Evolutionary conservation across 192 early-diverging fungal species (phyloP), one percentile per base, ranked within the genome.

Genomic region (Pilaira anomala): DNA sequence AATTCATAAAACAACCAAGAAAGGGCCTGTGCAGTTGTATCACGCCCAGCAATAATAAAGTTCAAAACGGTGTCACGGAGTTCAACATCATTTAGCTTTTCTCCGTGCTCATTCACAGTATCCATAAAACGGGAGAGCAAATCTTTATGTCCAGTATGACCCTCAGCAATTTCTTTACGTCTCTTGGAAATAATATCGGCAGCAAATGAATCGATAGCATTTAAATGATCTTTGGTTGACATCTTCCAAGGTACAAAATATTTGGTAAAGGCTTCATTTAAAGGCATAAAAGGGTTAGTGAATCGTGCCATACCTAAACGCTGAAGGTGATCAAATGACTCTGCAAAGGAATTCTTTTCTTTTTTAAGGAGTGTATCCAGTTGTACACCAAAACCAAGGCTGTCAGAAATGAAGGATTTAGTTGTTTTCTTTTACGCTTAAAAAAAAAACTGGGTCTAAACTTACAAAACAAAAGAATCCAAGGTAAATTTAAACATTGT

Each of bases 1-100:
- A 83, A 61, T 13, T 64, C 61, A 39, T 78, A 80, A 51, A 83
- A 80, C 2, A 61, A 56, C 81, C 81, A 83, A 0, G 78, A 80
- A 14, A 83, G 60, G n/a, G 81, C 69, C 22, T 77, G 78, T 16
- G 81, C 79, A 16, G 81, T 83, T 2, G 81, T 83, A 54, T 83
- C 80, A 26, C 74, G 52, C 21, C 71, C 71, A 29, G 74, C 74
- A 60, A 76, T 76, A 40, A 76, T 64, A n/a, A 76, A 71, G 24
- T 76, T 76, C 40, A 76, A 33, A 26, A 76, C 41, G 54, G 60
- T 60, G 41, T 76, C 74, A n/a, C 74, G 60, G 16, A 76, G 61
- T 50, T 76, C 68, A 7, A 51, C 59, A 52, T 71, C 62, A 28
- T 46, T 68, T 0, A 76, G 24, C 1, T 26, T 50, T 0, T 66